Base-by-base conservation (phyloP, 768 basidiomycete genomes). In the Kwoniella bestiolae region DNA sequence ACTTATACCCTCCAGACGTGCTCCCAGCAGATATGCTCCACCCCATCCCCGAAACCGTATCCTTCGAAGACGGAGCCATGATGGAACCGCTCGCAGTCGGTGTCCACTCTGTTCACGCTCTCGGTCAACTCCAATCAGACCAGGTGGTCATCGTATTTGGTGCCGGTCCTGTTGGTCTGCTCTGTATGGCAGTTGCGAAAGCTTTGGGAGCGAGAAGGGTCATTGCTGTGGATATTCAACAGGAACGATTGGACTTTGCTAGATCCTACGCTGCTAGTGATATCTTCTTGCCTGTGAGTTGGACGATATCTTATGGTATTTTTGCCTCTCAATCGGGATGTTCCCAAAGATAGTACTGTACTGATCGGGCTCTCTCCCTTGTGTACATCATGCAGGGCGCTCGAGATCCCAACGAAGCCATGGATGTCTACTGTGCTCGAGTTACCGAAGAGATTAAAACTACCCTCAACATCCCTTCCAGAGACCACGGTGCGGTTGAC, bases 21-120 rank as follows among this genome's bases (percentile, higher is more conserved):
- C 84, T 95, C 64, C 92, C 94, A 14, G 88, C 87, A 26, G 91
- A 96, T 79, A 85, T 96, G 47, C 73, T 69, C 60, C 78, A 76
- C 71, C 85, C 83, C 29, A 86, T 97, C n/a, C 93, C 94, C 2
- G 86, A 89, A 18, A 84, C 87, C 77, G 86, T 97, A 49, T 86
- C 89, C 14, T 86, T 94, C 21, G 94, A 97, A 82, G 94, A 97
- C 75, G 95, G 94, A 49, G 94, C 94, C 9, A 90, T 96, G 90
- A 92, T 96, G 83, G 95, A 97, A 80, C 95, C 95, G 5, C 86
- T 97, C 45, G 87, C 94, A 18, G 95, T 97, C 32, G 95, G 87
- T 5, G 86, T 96, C 21, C 94, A 96, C 80, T 89, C 92, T 0
- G 90, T 96, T 38, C 84, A 86, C 53, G 90, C 85, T 67, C 84